Base-by-base conservation (phyloP, 148 eudicot genomes). In the Cornus controversa region DNA sequence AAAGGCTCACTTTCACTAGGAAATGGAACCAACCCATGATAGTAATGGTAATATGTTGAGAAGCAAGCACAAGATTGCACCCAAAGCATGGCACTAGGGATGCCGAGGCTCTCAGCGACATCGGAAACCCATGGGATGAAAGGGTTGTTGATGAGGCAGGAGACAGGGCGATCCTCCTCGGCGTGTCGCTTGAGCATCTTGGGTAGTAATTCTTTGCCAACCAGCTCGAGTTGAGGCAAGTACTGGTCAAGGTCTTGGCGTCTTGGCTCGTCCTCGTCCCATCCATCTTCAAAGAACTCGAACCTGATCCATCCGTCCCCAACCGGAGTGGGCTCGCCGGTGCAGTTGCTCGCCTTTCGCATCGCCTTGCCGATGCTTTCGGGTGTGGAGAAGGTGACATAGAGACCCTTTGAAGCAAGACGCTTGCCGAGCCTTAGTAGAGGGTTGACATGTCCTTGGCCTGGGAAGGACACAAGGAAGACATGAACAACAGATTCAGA, bases 81-180 rank as follows among this genome's bases (percentile, higher is more conserved):
- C 98, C 98, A 94, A 7, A 94, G 81, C 89, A 91, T 82, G 1
- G 97, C 98, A 45, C 84, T 80, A 0, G 92, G 94, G 34, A 94
- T 54, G 0, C 84, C 85, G 2, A 90, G 72, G 24, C 64, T 76
- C 23, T 85, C 92, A 0, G 98, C 98, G 20, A 94, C 92, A 60
- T 94, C 98, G 10, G 91, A 84, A 5, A 89, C 98, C 98, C 98
- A 94, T 0, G 98, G 97, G 14, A 92, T 81, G 67, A 92, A 94
- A 0, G 97, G 93, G 79, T 91, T 94, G 85, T 88, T 89, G 58
- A 94, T 83, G 0, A 94, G n/a, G 82, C 98, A 94, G 0, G 88
- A 81, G 1, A 93, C 94, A 11, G 96, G 94, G 0, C 86, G 86
- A 8, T 83, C 88, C 60, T 81, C 75, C 2, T 73, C 84, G n/a